phyloP scores from a whole-genome alignment of 2,329 filamentous ascomycete genomes.

The Passalora sequoiae region DNA sequence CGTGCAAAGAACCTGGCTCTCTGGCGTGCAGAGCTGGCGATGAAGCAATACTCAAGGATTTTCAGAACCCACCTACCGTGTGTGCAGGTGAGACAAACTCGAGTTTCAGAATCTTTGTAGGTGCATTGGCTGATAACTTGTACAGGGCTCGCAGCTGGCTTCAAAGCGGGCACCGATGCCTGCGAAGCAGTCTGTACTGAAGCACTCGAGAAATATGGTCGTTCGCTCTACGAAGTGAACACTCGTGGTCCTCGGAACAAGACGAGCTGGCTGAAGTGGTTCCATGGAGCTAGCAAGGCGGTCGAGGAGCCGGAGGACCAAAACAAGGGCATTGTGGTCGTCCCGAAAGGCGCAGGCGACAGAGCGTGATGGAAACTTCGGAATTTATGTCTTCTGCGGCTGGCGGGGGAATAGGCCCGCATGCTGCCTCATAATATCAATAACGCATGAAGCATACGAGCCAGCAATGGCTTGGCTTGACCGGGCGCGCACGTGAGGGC shows the following conservation, averaged over 20 bases:
- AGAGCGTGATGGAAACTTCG: no score
- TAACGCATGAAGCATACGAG: no score
- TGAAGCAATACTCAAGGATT: slow-evolving; percentile 5
- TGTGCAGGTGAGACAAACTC: slow-evolving; percentile 13
- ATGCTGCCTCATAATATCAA: no score
- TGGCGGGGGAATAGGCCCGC: no score
- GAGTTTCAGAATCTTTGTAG: not conserved
- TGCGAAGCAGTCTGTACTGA: not conserved
- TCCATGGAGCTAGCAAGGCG: no score
- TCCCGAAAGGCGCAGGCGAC: no score
- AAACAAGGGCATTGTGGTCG: no score
- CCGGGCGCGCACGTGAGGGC: no score
- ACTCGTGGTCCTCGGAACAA: not conserved
- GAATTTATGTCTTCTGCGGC: no score
- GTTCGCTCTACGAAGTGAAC: slow-evolving; percentile 2
- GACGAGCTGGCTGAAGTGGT: not conserved
- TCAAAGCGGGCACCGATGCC: not conserved
- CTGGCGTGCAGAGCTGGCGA: slow-evolving; percentile 7
- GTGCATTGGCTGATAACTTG: not conserved
- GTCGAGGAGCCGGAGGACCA: no score
- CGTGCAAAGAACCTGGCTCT: slow-evolving; percentile 13
- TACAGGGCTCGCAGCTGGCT: slow-evolving; percentile 6
- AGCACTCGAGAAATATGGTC: slow-evolving; percentile 1
- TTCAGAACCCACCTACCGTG: slow-evolving; percentile 14
- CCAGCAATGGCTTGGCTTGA: no score